These are phyloP conservation scores for Moesziomyces aphidis DNA, from an alignment of 1,284 basidiomycete species.

Conservation along the genomic window DNA sequence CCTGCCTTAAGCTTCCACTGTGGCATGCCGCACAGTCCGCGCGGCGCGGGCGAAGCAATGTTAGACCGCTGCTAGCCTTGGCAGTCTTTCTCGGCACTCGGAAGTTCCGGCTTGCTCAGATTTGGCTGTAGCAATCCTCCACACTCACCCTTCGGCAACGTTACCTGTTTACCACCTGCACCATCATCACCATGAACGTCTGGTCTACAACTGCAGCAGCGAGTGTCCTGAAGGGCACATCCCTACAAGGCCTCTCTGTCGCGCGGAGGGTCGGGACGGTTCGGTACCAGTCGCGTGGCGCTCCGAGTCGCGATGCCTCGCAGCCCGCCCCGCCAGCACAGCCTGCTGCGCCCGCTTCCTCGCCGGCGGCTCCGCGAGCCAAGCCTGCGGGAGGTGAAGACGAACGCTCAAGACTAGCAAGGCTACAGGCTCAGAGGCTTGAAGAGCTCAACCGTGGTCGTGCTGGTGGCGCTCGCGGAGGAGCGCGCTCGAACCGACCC, in stretches of 20 bases:
- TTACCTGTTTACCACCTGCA: background rate
- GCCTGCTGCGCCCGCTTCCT: background rate
- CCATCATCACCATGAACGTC: background rate
- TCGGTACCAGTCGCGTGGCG: conserved; percentile 1
- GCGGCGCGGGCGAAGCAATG: too few species aligned
- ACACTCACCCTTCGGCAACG: background rate
- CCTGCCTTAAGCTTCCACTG: background rate
- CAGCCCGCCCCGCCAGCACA: conserved; percentile 15
- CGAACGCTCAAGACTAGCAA: conserved; percentile 22
- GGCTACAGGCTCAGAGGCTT: conserved; percentile 28
- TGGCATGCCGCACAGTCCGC: too few species aligned
- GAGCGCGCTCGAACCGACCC: conserved; percentile 15
- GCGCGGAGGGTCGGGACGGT: background rate
- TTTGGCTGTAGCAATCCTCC: background rate
- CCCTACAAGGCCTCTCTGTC: background rate
- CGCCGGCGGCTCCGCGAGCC: background rate
- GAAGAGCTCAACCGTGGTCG: conserved; percentile 34
- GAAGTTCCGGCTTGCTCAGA: background rate
- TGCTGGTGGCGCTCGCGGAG: background rate
- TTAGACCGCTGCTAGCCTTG: background rate
- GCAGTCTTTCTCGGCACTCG: background rate
- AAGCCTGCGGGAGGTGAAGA: conserved; percentile 1
- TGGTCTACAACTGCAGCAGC: background rate
- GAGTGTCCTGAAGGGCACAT: background rate
- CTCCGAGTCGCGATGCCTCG: conserved; percentile 11